Percentiles rank a stretch among this genome's conserved stretches.
Evolutionary conservation across 2,329 filamentous ascomycete species (phyloP).

Genomic region (Alternaria rosae): DNA sequence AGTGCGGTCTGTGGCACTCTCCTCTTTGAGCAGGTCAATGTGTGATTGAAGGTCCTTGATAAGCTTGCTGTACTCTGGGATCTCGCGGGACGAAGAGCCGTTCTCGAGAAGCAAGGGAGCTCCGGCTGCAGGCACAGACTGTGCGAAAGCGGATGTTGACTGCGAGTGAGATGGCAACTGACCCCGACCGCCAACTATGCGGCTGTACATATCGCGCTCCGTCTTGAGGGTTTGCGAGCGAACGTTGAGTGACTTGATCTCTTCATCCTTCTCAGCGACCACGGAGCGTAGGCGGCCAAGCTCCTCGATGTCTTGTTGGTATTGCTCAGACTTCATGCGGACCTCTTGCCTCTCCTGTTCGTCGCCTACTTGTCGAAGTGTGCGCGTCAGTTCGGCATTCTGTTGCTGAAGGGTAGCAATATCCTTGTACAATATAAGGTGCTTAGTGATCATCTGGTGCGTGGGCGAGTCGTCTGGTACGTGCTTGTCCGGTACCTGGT

Average conservation of each 20-base stretch:
- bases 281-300: conserved; percentile 76
- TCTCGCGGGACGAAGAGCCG: conserved; percentile 61
- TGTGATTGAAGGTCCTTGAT: conserved; percentile 88
- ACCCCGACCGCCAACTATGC: conserved; percentile 82
- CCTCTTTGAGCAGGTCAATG: conserved; percentile 88
- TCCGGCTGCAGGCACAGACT: conserved; percentile 26
- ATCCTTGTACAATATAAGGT: conserved; percentile 88
- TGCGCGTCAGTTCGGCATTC: conserved; percentile 82
- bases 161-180: conserved; percentile 58
- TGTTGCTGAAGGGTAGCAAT: conserved; percentile 85
- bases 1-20: conserved; percentile 80
- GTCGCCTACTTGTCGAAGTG: conserved; percentile 84
- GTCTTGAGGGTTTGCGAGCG: conserved; percentile 93
- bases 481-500: conserved; percentile 73
- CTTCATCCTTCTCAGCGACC: conserved; percentile 81
- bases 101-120: conserved; percentile 31
- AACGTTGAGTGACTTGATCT: conserved; percentile 80
- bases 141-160: conserved; percentile 25
- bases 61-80: conserved; percentile 77
- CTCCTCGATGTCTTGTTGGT: conserved; percentile 68
- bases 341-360: conserved; percentile 93
- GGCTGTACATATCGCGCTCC: conserved; percentile 96
- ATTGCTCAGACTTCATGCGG: conserved; percentile 63
- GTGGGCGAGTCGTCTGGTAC: conserved; percentile 78
- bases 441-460: conserved; percentile 85